Conservation (phyloP, 2,329 filamentous ascomycete genomes). For the Aureobasidium pullulans region DNA sequence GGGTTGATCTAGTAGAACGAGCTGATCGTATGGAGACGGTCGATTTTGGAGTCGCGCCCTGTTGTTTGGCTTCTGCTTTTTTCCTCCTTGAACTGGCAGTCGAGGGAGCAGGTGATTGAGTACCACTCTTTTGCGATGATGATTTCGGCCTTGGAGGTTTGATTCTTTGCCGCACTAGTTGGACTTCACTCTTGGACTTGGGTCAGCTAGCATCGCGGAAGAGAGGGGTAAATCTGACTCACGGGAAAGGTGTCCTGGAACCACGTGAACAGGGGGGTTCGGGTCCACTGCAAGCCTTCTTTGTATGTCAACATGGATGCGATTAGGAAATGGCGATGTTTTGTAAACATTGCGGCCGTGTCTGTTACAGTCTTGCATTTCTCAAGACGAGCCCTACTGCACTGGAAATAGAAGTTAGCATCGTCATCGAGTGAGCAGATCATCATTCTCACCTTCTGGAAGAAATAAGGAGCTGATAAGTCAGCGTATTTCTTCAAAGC, state of each 20-base stretch:
- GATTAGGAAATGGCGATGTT: conserved; percentile 36
- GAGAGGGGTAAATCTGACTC: not conserved
- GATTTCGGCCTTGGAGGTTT: not conserved
- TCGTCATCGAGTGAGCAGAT: not conserved
- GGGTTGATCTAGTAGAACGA: conserved; percentile 1
- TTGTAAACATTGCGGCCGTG: conserved; percentile 33
- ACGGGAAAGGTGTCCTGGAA: conserved; percentile 31
- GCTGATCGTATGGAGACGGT: not conserved
- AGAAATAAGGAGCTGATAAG: not conserved
- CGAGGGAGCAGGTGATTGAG: conserved; percentile 18
- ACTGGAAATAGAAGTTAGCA: not conserved
- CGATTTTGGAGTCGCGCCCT: not conserved
- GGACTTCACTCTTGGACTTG: not conserved
- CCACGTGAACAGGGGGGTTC: conserved; percentile 35
- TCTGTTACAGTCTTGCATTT: not conserved
- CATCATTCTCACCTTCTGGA: not conserved
- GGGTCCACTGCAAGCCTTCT: conserved; percentile 38
- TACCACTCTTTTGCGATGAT: conserved; percentile 5
- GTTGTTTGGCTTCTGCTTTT: conserved; percentile 13
- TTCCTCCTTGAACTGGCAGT: conserved; percentile 21
- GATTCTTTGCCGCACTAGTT: not conserved
- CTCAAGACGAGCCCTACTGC: not conserved
- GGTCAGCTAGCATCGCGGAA: not conserved
- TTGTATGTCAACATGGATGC: conserved; percentile 38
- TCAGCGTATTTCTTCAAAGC: conserved; percentile 15